A percentile compares a stretch with the other conserved stretches of the same genome.
phyloP scores from a whole-genome alignment of 2,329 filamentous ascomycete species.

The Ophiocordyceps australis region DNA sequence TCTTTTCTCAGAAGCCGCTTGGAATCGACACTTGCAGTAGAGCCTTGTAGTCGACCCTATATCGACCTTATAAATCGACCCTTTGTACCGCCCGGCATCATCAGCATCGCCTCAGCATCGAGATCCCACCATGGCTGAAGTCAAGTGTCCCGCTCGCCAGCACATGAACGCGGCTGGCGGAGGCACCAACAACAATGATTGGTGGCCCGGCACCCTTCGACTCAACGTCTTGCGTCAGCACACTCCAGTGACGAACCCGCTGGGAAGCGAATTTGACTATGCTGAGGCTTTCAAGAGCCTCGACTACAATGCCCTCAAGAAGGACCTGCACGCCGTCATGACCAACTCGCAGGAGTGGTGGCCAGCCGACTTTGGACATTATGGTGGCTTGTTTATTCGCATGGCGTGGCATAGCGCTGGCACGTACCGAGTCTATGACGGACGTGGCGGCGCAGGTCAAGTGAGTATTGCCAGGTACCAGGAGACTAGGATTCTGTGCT shows the following conservation, averaged over 20 bases:
- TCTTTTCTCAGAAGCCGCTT: too few species aligned
- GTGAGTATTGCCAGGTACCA: constrained; percentile 8
- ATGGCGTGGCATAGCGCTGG: constrained; percentile 71
- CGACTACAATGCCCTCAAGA: constrained; percentile 43
- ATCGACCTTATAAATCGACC: too few species aligned
- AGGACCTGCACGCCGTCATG: constrained; percentile 53
- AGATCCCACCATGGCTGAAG: constrained; percentile 7
- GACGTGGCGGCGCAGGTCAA: constrained; percentile 55
- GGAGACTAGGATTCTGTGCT: too few species aligned
- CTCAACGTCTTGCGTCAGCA: constrained; percentile 61
- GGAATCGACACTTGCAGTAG: too few species aligned
- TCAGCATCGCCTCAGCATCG: not conserved
- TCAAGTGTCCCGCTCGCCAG: constrained; percentile 13
- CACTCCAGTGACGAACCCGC: constrained; percentile 41
- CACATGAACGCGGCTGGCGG: constrained; percentile 31
- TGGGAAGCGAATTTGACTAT: constrained; percentile 53
- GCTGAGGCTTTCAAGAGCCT: constrained; percentile 52
- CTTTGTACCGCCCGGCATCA: not conserved
- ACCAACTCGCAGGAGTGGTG: constrained; percentile 68
- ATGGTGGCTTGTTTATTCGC: constrained; percentile 62
- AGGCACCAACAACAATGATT: constrained; percentile 51
- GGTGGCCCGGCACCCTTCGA: constrained; percentile 54
- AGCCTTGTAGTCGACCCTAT: too few species aligned
- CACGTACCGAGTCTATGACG: constrained; percentile 59
- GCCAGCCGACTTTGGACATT: constrained; percentile 70